Percentiles rank a stretch among this genome's conserved stretches.
These are phyloP conservation scores for Globisporangium camurandrum DNA, from an alignment of 352 stramenopile species.

Conservation along the genomic window DNA sequence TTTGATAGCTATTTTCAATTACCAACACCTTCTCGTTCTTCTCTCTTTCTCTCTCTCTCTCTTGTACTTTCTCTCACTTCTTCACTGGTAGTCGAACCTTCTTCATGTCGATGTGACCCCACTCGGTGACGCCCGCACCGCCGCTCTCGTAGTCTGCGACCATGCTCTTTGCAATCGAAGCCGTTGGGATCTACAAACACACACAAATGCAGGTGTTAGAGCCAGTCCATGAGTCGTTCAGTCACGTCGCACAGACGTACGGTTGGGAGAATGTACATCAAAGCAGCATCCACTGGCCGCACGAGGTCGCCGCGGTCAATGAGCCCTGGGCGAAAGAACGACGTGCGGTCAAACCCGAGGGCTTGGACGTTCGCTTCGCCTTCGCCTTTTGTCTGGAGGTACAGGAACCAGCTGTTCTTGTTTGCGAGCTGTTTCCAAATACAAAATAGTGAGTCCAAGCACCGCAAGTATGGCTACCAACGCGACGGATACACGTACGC, in stretches of 20 bases:
- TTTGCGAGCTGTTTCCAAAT: constrained; percentile 27
- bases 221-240: background rate
- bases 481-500: constrained; percentile 19
- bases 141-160: constrained; percentile 58
- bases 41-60: too few relatives aligned
- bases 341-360: constrained; percentile 41
- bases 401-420: constrained; percentile 75
- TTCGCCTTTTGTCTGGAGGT: constrained; percentile 70
- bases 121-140: too few relatives aligned
- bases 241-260: constrained; percentile 21
- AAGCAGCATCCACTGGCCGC: constrained; percentile 44
- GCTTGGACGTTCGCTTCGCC: constrained; percentile 56
- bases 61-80: too few relatives aligned
- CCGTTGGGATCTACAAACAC: constrained; percentile 31
- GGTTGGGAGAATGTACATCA: constrained; percentile 37
- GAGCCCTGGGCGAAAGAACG: constrained; percentile 53
- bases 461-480: background rate
- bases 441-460: background rate
- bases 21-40: too few relatives aligned
- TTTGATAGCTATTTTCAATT: too few relatives aligned
- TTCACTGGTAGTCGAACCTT: too few relatives aligned
- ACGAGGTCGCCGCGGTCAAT: constrained; percentile 49
- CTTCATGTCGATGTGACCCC: too few relatives aligned
- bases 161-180: constrained; percentile 58
- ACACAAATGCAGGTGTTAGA: constrained; percentile 6